These are phyloP conservation scores for Trichoderma sp. DNA, from an alignment of 2,329 filamentous ascomycete species.

Conservation along the genomic window DNA sequence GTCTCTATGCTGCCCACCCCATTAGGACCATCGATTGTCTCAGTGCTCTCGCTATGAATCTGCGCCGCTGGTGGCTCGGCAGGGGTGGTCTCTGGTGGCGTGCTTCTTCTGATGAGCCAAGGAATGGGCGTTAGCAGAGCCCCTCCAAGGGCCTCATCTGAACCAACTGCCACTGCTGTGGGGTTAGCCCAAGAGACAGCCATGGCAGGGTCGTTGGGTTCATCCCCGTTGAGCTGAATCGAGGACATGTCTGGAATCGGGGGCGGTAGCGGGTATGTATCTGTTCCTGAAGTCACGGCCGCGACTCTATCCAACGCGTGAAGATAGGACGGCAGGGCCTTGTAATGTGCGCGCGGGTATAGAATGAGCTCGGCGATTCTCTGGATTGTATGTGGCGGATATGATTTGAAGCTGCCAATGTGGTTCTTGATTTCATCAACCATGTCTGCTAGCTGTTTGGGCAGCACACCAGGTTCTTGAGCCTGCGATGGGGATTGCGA, in stretches of 20 bases:
- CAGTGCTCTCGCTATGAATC: conserved; percentile 70
- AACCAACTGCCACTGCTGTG: conserved; percentile 61
- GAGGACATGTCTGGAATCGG: conserved; percentile 60
- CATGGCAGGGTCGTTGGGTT: conserved; percentile 41
- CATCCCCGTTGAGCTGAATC: conserved; percentile 64
- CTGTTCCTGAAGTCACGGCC: conserved; percentile 80
- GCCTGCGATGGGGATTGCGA: conserved; percentile 22
- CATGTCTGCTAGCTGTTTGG: conserved; percentile 64
- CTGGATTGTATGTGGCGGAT: conserved; percentile 91
- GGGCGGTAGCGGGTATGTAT: conserved; percentile 79
- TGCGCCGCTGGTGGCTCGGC: conserved; percentile 34
- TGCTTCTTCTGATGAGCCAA: conserved; percentile 64
- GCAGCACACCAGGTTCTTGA: conserved; percentile 52
- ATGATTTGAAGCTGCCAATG: conserved; percentile 67
- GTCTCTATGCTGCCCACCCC: conserved; percentile 79
- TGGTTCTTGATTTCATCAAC: conserved; percentile 61
- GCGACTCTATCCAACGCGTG: conserved; percentile 89
- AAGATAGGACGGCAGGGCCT: conserved; percentile 78
- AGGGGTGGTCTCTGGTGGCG: conserved; percentile 33
- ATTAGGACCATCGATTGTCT: conserved; percentile 80
- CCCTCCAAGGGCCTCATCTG: conserved; percentile 86
- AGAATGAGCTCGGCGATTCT: conserved; percentile 85
- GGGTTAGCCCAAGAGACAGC: conserved; percentile 50
- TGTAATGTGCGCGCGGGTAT: conserved; percentile 75
- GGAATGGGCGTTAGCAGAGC: conserved; percentile 92